These are phyloP conservation scores for Suhomyces faveliae DNA, from an alignment of 805 yeast genomes.

Conservation along the genomic window DNA sequence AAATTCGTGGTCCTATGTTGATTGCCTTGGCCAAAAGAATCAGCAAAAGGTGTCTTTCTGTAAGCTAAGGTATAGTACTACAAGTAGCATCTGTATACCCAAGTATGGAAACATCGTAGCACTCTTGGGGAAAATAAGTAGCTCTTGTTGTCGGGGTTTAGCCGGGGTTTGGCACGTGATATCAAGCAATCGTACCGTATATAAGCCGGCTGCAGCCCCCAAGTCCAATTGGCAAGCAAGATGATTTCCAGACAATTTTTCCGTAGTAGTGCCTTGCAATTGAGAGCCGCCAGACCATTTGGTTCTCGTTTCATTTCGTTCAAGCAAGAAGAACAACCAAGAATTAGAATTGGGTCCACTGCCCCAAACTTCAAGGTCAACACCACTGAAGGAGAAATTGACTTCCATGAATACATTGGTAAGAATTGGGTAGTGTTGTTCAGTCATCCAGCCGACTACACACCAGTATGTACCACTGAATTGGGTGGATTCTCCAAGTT, in stretches of 20 bases:
- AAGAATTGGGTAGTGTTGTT: conserved; percentile 65
- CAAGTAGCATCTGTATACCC: too few relatives aligned
- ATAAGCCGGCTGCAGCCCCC: not conserved
- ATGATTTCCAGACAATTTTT: conserved; percentile 23
- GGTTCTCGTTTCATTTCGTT: conserved; percentile 26
- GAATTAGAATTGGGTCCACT: conserved; percentile 54
- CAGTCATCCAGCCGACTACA: conserved; percentile 76
- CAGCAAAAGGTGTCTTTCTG: too few relatives aligned
- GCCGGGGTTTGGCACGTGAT: conserved; percentile 5
- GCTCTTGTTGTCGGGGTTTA: not conserved
- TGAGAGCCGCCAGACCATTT: not conserved
- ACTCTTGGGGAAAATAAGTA: too few relatives aligned
- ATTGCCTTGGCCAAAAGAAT: too few relatives aligned
- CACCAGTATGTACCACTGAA: conserved; percentile 80
- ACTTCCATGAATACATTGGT: conserved; percentile 63
- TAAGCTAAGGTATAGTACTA: too few relatives aligned
- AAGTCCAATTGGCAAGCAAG: not conserved
- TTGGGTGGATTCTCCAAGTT: conserved; percentile 72
- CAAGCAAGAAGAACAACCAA: conserved; percentile 39
- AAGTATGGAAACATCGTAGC: too few relatives aligned
- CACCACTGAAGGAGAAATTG: conserved; percentile 60
- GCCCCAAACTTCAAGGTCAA: conserved; percentile 70
- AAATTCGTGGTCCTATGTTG: too few relatives aligned
- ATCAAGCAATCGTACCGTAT: conserved; percentile 3
- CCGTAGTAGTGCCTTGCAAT: conserved; percentile 11